Evolutionary conservation across 1,139 yeast species (phyloP), one percentile per base, ranked within the genome.

Genomic region (Scheffersomyces segobiensis): DNA sequence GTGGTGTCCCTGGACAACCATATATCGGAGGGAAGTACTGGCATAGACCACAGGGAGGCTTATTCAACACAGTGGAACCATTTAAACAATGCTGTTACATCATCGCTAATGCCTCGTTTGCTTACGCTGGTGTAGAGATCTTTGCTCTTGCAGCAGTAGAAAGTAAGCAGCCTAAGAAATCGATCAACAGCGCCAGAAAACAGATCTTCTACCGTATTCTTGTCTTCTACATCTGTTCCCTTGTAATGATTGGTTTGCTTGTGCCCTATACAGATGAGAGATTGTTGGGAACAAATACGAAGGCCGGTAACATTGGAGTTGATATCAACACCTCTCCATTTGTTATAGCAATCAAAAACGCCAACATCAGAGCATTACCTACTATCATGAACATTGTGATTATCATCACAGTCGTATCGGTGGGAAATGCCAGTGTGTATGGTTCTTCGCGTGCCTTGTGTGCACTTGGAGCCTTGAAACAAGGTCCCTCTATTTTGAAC

Each of bases 201-300:
- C 78, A 75, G 57, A 76, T 76, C 22, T 73, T 76, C 60, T 75
- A 76, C 71, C 70, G 78, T 61, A 70, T 76, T 32, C 60, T 73
- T 46, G 65, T 74, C 32, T 75, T 76, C 57, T 76, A 76, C 58
- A 64, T 76, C 39, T 75, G 24, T 77, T 76, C 3, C 69, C 75
- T 18, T 76, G 73, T 62, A 70, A 67, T 55, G 63, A 66, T 49
- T 61, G 89, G 91, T 46, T 74, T 86, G 57, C 75, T 88, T 54
- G 93, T 89, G 49, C 92, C 93, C 24, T 87, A 81, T 71, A 78
- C 75, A 62, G 84, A 85, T 58, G 71, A 75, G 18, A 68, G 76
- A 46, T 76, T 88, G 59, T 73, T 86, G 60, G 81, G 77, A 57
- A 48, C 50, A 6, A 50, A 55, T 17, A 53, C 57, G 5, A 55